Conservation (phyloP, 23 red algal species). For the Chondrus crispus region DNA sequence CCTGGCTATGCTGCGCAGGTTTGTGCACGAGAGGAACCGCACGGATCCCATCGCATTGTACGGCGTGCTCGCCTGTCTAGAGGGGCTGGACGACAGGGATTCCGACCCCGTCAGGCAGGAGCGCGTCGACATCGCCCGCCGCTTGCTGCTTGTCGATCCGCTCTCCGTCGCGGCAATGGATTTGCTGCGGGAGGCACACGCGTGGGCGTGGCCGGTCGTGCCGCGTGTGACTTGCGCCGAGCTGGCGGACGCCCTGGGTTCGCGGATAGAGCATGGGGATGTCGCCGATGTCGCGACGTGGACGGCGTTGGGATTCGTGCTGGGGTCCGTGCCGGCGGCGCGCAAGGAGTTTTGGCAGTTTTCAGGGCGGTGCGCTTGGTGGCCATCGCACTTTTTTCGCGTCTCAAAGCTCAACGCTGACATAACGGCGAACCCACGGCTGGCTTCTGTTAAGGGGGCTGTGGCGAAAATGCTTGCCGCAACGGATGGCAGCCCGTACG, state of each 20-base stretch:
- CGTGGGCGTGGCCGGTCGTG: slow-evolving; percentile 42
- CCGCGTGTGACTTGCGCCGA: slow-evolving; percentile 29
- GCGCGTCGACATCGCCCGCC: slow-evolving; percentile 43
- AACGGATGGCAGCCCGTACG: slow-evolving; percentile 11
- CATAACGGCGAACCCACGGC: neutral
- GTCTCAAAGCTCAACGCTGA: slow-evolving; percentile 11
- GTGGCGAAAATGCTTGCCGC: slow-evolving; percentile 14
- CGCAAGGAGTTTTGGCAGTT: slow-evolving; percentile 1
- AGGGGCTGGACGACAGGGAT: neutral
- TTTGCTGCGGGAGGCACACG: slow-evolving; percentile 45
- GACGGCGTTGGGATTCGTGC: slow-evolving; percentile 18
- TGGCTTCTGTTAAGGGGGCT: slow-evolving; percentile 45
- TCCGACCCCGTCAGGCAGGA: slow-evolving; percentile 17
- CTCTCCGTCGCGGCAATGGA: slow-evolving; percentile 20
- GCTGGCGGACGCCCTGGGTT: slow-evolving; percentile 30
- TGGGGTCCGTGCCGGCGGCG: neutral
- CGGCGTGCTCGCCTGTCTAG: slow-evolving; percentile 30
- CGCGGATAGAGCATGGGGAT: slow-evolving; percentile 55
- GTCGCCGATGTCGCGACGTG: slow-evolving; percentile 39
- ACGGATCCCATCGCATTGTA: slow-evolving; percentile 53
- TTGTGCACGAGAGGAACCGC: slow-evolving; percentile 24
- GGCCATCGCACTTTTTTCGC: slow-evolving; percentile 65
- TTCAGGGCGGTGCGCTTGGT: slow-evolving; percentile 31
- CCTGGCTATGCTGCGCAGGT: slow-evolving; percentile 24
- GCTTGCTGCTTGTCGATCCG: slow-evolving; percentile 42